phyloP scores from a whole-genome alignment of 208 protist genomes.

The Wallacemonas collosoma region DNA sequence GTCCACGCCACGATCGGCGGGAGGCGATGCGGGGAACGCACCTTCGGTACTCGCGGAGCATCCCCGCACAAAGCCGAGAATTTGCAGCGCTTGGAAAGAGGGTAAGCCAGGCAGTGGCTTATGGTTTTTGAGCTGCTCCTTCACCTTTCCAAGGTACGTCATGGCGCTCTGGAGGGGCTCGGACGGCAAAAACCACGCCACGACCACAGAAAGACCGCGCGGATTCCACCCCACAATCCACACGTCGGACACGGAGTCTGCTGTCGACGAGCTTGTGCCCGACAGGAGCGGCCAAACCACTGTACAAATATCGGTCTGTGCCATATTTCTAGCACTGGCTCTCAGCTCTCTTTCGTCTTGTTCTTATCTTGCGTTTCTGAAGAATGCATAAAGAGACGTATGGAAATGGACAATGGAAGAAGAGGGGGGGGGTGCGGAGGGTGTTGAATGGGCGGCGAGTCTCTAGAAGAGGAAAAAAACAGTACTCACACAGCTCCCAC shows the following conservation, averaged over 20 bases:
- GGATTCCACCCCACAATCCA: conserved; percentile 89
- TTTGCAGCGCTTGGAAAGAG: conserved; percentile 40
- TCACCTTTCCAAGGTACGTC: conserved; percentile 37
- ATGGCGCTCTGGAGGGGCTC: conserved; percentile 40
- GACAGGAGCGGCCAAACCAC: conserved; percentile 67
- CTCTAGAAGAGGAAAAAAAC: too few species aligned
- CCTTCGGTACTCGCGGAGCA: background rate
- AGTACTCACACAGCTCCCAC: too few species aligned
- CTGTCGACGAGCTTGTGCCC: background rate
- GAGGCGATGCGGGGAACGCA: background rate
- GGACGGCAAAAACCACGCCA: conserved; percentile 53
- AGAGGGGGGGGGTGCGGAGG: too few species aligned
- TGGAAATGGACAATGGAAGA: too few species aligned
- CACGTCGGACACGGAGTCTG: conserved; percentile 10
- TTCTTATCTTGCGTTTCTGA: background rate
- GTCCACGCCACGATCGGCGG: background rate
- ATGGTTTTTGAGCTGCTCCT: conserved; percentile 27
- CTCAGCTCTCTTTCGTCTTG: background rate
- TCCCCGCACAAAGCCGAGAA: conserved; percentile 62
- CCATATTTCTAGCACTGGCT: background rate
- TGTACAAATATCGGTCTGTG: conserved; percentile 62
- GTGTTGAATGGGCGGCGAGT: too few species aligned
- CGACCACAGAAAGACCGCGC: conserved; percentile 66
- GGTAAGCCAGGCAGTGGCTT: conserved; percentile 21
- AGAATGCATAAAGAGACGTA: too few species aligned